Base-by-base conservation (phyloP, 805 yeast species). In the Ogataea pignaliae region DNA sequence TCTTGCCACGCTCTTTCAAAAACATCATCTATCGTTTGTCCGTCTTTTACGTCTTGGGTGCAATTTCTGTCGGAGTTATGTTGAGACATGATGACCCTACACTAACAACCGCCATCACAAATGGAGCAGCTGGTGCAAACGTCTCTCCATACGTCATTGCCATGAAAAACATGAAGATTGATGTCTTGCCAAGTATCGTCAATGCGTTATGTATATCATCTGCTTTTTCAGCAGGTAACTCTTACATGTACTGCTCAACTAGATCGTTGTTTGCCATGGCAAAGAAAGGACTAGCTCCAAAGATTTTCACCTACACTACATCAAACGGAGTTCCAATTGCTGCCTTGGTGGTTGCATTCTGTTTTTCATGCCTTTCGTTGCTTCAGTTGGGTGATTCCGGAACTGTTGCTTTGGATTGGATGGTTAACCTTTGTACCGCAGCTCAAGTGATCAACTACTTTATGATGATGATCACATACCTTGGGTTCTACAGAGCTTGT, bases 61-160 rank as follows among this genome's bases (percentile, higher is more conserved):
- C 73, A 12, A 57, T 71, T 30, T 64, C 66, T 7, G 73, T 71
- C 14, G 57, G 70, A 17, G 66, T 72, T 42, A 59, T 72, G 48
- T 57, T 62, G 29, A 63, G 69, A 30, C 65, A 63, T 51, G 66
- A 60, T 40, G 65, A 69, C 43, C 66, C 68, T 29, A 47, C 44
- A 3, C 50, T 63, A 14, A 36, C 59, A 18, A 45, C 70, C 5
- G 84, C 88, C 11, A 70, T 81, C 44, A 70, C 71, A 29, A 69
- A 72, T 26, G 73, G 81, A 28, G 71, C 76, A 39, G 80, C 88
- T 0, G 89, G 88, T 41, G 95, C 85, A 0, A 83, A 78, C 21
- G 78, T 87, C 3, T 80, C 88, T 15, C 91, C 95, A 1, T 85
- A 82, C 56, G 91, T 85, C 41, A 78, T 87, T 53, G 91, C 89